A percentile compares a stretch with the other conserved stretches of the same genome.
phyloP scores from a whole-genome alignment of 2,329 filamentous ascomycete genomes.

The Cladobotryum protrusum region DNA sequence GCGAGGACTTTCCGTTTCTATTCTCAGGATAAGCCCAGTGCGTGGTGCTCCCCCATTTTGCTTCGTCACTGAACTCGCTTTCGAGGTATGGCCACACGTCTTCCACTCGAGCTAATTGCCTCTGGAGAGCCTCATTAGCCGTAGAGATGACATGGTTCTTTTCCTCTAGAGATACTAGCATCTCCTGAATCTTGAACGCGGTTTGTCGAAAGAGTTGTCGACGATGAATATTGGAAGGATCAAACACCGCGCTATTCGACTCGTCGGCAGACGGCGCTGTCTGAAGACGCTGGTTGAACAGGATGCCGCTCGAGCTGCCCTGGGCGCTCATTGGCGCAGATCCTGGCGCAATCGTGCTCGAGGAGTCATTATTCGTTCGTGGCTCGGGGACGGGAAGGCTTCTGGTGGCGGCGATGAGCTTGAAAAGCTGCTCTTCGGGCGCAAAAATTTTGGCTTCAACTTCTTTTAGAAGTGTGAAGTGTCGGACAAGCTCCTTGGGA shows the following conservation, averaged over 20 bases:
- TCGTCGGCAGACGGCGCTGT: slow-evolving; percentile 38
- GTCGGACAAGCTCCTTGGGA: slow-evolving; percentile 88
- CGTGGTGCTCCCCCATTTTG: slow-evolving; percentile 80
- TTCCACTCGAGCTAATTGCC: slow-evolving; percentile 78
- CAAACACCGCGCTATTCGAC: slow-evolving; percentile 41
- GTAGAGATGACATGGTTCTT: slow-evolving; percentile 96
- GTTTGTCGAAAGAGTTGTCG: slow-evolving; percentile 74
- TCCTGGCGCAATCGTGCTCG: slow-evolving; percentile 34
- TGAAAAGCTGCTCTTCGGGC: slow-evolving; percentile 74
- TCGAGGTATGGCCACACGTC: slow-evolving; percentile 83
- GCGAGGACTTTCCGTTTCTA: slow-evolving; percentile 57
- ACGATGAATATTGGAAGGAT: slow-evolving; percentile 55
- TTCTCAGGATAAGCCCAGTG: slow-evolving; percentile 96
- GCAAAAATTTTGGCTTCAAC: slow-evolving; percentile 95
- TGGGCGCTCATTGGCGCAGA: slow-evolving; percentile 46
- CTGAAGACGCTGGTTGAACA: slow-evolving; percentile 29
- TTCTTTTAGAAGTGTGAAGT: slow-evolving; percentile 94
- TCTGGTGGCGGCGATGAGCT: slow-evolving; percentile 62
- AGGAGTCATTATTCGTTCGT: slow-evolving; percentile 38
- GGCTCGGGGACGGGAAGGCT: slow-evolving; percentile 43
- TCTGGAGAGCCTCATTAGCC: slow-evolving; percentile 81
- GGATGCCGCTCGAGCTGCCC: slow-evolving; percentile 40
- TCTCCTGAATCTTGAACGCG: slow-evolving; percentile 70
- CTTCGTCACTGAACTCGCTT: slow-evolving; percentile 86
- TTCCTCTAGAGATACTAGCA: slow-evolving; percentile 88